Conservation (phyloP, 2,329 filamentous ascomycete genomes). For the Diaporthe velutina region DNA sequence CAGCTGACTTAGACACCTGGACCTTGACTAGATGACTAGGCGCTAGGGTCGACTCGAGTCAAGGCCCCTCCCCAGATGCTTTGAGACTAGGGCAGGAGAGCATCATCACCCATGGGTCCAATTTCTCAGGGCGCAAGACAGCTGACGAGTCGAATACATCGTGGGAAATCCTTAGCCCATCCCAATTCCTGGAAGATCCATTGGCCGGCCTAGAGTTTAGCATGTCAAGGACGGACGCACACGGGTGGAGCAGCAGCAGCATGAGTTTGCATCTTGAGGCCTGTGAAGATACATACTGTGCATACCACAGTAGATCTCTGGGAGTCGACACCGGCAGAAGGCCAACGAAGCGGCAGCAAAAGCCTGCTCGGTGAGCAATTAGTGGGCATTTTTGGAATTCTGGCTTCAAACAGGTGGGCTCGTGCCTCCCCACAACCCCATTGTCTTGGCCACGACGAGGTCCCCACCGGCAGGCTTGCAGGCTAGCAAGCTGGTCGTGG, state of each 20-base stretch:
- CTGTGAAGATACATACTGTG: conserved; percentile 2
- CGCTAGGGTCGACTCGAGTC: conserved; percentile 30
- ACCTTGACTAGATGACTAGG: conserved; percentile 5
- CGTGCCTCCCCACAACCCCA: conserved; percentile 31
- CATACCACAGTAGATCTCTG: not conserved
- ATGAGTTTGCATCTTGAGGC: not conserved
- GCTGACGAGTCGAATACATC: conserved; percentile 31
- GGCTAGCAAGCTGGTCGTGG: conserved; percentile 21
- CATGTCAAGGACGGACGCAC: conserved; percentile 15
- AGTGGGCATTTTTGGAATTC: conserved; percentile 4
- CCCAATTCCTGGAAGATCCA: conserved; percentile 2
- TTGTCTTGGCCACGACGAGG: conserved; percentile 26
- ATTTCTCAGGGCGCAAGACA: conserved; percentile 22
- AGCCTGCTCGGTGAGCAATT: conserved; percentile 17
- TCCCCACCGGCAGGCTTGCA: conserved; percentile 25
- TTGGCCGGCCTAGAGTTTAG: conserved; percentile 18
- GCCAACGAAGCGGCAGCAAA: conserved; percentile 9
- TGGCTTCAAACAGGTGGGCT: conserved; percentile 26
- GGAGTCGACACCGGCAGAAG: not conserved
- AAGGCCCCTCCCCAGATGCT: conserved; percentile 17
- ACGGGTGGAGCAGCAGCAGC: not conserved
- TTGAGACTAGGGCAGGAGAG: conserved; percentile 29
- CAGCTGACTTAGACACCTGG: conserved; percentile 24
- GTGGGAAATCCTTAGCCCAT: conserved; percentile 25
- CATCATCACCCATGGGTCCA: conserved; percentile 27